Conservation (phyloP, 2,329 filamentous ascomycete genomes). For the Davidsoniella australis region DNA sequence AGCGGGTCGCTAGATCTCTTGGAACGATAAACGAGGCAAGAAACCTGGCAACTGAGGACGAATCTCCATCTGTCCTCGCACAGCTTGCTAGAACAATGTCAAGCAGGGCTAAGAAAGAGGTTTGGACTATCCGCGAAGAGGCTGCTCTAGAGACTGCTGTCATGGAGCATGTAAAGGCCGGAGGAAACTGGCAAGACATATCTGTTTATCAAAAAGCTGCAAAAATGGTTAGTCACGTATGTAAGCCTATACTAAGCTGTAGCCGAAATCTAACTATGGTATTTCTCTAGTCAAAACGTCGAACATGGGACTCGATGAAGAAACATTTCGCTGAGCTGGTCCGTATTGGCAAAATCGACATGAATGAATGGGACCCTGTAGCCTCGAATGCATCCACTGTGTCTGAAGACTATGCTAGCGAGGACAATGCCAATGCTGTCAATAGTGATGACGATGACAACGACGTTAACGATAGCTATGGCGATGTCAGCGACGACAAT, state of each 20-base stretch:
- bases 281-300: not conserved
- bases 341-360: constrained; percentile 6
- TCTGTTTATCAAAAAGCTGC: constrained; percentile 10
- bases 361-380: constrained; percentile 10
- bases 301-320: constrained; percentile 6
- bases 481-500: not conserved
- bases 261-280: not conserved
- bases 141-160: constrained; percentile 7
- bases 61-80: constrained; percentile 10
- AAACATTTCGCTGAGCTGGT: constrained; percentile 10
- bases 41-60: not conserved
- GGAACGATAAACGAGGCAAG: too few relatives aligned
- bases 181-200: constrained; percentile 12
- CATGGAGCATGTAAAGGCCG: constrained; percentile 10
- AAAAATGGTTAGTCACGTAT: constrained; percentile 3
- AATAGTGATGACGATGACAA: not conserved
- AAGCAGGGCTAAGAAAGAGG: constrained; percentile 4
- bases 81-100: constrained; percentile 8
- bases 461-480: not conserved
- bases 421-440: not conserved
- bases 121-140: constrained; percentile 9
- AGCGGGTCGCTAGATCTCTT: not conserved
- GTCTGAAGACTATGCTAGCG: not conserved
- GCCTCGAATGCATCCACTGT: not conserved
- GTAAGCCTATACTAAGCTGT: not conserved